Percentiles rank a stretch among this genome's conserved stretches.
Evolutionary conservation across 495 filamentous ascomycete species (phyloP).

Genomic region (Platismatia glauca): DNA sequence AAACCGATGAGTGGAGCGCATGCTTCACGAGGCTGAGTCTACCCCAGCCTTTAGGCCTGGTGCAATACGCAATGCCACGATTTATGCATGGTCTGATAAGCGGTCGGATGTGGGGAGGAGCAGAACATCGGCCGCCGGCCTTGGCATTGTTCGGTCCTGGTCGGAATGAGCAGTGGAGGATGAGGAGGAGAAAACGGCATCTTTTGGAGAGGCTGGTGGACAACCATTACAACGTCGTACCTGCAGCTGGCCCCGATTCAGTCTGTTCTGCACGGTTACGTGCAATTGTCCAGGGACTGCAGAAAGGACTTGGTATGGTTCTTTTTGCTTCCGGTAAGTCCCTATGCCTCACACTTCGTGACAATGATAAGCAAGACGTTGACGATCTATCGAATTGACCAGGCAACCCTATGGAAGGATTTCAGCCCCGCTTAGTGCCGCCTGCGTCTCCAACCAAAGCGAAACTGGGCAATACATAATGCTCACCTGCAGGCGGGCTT

Average conservation of each 20-base stretch:
- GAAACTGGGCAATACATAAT: background rate
- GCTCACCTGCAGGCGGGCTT: background rate
- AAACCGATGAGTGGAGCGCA: background rate
- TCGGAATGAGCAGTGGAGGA: background rate
- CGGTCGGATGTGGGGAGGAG: background rate
- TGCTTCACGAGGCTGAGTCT: background rate
- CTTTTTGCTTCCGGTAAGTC: background rate
- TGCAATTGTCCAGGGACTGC: background rate
- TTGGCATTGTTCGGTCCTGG: background rate
- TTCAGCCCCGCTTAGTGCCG: background rate
- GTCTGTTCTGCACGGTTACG: background rate
- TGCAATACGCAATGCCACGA: background rate
- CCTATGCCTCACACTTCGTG: background rate
- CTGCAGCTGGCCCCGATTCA: background rate
- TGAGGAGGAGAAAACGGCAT: background rate
- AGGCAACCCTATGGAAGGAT: too few relatives aligned
- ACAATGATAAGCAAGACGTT: background rate
- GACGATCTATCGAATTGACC: background rate
- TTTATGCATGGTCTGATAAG: background rate
- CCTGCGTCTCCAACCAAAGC: background rate
- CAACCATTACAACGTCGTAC: background rate
- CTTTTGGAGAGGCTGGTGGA: background rate
- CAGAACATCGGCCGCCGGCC: background rate
- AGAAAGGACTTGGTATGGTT: too few relatives aligned
- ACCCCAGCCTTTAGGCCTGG: background rate